Percentiles rank a stretch among this genome's conserved stretches.
These are phyloP conservation scores for Strobilomyces confusus DNA, from an alignment of 768 basidiomycete genomes.

Conservation along the genomic window DNA sequence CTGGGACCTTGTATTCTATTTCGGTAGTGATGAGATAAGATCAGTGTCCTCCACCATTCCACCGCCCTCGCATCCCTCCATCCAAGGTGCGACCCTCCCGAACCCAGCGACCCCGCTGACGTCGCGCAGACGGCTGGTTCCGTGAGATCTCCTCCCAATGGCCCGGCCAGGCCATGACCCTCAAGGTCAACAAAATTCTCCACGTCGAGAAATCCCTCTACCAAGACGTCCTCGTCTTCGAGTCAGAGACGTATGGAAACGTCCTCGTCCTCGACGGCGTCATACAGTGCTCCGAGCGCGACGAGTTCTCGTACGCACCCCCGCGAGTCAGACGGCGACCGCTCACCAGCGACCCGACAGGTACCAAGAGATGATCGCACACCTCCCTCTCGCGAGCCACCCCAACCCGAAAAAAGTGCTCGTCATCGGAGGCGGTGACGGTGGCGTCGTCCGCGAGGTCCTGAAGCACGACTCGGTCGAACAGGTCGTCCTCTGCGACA, in stretches of 20 bases:
- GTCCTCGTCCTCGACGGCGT: slow-evolving; percentile 93
- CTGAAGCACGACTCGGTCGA: slow-evolving; percentile 91
- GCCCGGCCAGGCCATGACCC: slow-evolving; percentile 96
- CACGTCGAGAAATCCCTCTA: slow-evolving; percentile 91
- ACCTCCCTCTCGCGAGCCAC: slow-evolving; percentile 93
- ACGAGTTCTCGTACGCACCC: slow-evolving; percentile 89
- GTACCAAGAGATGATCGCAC: slow-evolving; percentile 99
- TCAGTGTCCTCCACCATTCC: slow-evolving; percentile 39
- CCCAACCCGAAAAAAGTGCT: slow-evolving; percentile 95
- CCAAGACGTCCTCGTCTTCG: slow-evolving; percentile 97
- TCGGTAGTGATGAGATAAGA: too few relatives aligned
- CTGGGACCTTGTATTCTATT: too few relatives aligned
- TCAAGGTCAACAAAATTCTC: slow-evolving; percentile 93
- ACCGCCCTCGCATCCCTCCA: slow-evolving; percentile 53
- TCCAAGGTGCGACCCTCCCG: slow-evolving; percentile 37
- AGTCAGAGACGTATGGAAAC: slow-evolving; percentile 95
- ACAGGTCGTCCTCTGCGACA: slow-evolving; percentile 93
- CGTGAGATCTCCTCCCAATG: slow-evolving; percentile 92
- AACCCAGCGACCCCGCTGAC: neutral
- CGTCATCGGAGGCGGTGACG: slow-evolving; percentile 97
- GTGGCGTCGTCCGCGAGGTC: slow-evolving; percentile 95
- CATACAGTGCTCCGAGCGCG: slow-evolving; percentile 96
- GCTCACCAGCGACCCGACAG: slow-evolving; percentile 36
- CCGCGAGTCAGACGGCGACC: neutral
- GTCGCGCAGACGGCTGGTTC: slow-evolving; percentile 83